Percentiles rank a stretch among this genome's conserved stretches.
These are phyloP conservation scores for Mimosa bimucronata DNA, from an alignment of 306 rosid species.

Conservation along the genomic window DNA sequence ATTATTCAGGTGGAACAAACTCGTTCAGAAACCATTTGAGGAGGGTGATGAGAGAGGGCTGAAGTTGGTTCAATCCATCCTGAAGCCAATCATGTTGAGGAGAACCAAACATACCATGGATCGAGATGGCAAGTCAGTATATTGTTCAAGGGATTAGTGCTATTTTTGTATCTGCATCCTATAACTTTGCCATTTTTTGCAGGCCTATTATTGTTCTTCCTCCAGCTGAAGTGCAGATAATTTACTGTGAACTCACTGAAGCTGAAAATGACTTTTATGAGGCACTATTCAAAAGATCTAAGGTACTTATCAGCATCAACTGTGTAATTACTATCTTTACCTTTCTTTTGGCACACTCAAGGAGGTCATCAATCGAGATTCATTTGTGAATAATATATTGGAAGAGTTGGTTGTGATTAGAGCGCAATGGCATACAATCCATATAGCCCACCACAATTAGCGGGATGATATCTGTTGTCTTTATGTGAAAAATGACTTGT, in stretches of 20 bases:
- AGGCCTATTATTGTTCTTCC: constrained; percentile 96
- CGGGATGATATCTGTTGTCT: background rate
- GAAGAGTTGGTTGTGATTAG: constrained; percentile 2
- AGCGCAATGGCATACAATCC: background rate
- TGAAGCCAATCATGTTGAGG: constrained; percentile 92
- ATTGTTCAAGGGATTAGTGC: constrained; percentile 25
- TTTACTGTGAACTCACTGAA: constrained; percentile 90
- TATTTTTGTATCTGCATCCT: constrained; percentile 32
- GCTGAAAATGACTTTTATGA: constrained; percentile 91
- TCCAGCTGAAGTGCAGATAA: constrained; percentile 85
- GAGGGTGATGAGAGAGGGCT: constrained; percentile 94
- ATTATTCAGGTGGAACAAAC: constrained; percentile 92
- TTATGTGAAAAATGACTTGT: background rate
- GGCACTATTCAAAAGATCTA: constrained; percentile 88
- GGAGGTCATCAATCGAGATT: background rate
- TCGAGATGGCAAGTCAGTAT: constrained; percentile 80
- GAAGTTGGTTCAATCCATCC: constrained; percentile 87
- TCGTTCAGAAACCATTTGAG: constrained; percentile 93
- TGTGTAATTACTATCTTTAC: constrained; percentile 20
- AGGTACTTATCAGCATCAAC: constrained; percentile 48
- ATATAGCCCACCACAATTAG: background rate
- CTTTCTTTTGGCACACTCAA: background rate
- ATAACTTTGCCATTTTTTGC: constrained; percentile 45
- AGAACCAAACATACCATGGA: constrained; percentile 92
- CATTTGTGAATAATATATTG: background rate